Evolutionary conservation across 441 rosid genomes (phyloP), one percentile per base, ranked within the genome.

Genomic region (Gossypium davidsonii): DNA sequence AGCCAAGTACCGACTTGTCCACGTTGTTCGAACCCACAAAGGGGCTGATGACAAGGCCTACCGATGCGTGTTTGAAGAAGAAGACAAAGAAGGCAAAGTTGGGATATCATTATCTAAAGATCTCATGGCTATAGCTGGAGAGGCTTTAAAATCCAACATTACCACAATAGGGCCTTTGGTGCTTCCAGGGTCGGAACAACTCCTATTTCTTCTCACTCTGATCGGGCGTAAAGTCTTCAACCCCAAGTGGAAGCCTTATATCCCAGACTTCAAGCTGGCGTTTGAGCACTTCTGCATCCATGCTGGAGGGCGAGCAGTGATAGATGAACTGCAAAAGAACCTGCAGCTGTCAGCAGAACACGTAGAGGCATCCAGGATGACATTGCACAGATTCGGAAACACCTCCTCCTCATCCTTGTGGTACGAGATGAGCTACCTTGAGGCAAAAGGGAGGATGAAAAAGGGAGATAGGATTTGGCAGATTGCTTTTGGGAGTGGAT

Each of bases 261-360:
- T 94, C 56, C 98, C 98, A 0, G 98, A 94, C 77, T 94, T 94
- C 84, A 94, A 92, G 73, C 89, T 85, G 48, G 98, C 98, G 1
- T 94, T 94, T 57, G 98, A 94, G 75, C 98, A 94, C 73, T 94
- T 94, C 75, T 94, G 98, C 77, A 94, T 94, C 74, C 98, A 94
- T 53, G 98, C 98, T 0, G 98, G 98, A 2, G 98, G 98, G 1
- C 78, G 97, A 52, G 98, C 98, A 0, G 98, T 94, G 2, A 94
- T 94, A 4, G 98, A 94, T 37, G 97, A 90, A 80, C 79, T 94
- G 2, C 97, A 94, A 58, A 92, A 90, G 89, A 90, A 89, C 80
- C 82, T 94, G 52, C 93, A 89, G 84, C 82, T 94, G 1, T 89
- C 95, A 2, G 82, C 84, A 2, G 94, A 90, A 73, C 95, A 94